These are phyloP conservation scores for Ustilago esculenta DNA, from an alignment of 1,284 basidiomycete species.

Conservation along the genomic window DNA sequence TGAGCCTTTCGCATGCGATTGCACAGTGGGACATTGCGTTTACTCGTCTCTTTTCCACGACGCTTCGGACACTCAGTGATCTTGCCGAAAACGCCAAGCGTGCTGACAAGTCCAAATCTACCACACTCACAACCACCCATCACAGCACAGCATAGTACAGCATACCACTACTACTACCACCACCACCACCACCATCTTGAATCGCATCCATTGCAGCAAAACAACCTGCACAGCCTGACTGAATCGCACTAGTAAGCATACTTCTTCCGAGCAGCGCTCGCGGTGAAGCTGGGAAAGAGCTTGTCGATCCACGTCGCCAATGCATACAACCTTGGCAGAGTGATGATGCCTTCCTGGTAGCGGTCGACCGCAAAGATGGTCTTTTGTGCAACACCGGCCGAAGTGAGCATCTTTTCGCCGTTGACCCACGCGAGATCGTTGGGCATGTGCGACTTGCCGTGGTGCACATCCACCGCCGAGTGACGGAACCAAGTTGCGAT, in stretches of 20 bases:
- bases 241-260: constrained; percentile 46
- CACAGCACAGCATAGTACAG: too few relatives aligned
- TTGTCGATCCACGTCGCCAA: constrained; percentile 42
- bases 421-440: constrained; percentile 47
- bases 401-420: constrained; percentile 44
- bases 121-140: too few relatives aligned
- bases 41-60: constrained; percentile 40
- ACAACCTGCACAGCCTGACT: too few relatives aligned
- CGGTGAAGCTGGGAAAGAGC: constrained; percentile 30
- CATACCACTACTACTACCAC: too few relatives aligned
- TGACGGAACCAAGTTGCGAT: constrained; percentile 60
- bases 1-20: constrained; percentile 30
- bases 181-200: too few relatives aligned
- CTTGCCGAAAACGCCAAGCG: constrained; percentile 22
- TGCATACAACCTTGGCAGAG: constrained; percentile 46
- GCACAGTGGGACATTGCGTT: constrained; percentile 50
- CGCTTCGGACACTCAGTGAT: constrained; percentile 47
- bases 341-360: constrained; percentile 33
- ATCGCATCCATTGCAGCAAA: too few relatives aligned
- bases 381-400: constrained; percentile 40
- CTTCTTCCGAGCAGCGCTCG: constrained; percentile 33
- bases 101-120: constrained; percentile 10
- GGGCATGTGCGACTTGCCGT: constrained; percentile 21
- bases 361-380: constrained; percentile 53
- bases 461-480: constrained; percentile 53